These are phyloP conservation scores for Ogataea trehalophila DNA, from an alignment of 805 yeast species.

Conservation along the genomic window DNA sequence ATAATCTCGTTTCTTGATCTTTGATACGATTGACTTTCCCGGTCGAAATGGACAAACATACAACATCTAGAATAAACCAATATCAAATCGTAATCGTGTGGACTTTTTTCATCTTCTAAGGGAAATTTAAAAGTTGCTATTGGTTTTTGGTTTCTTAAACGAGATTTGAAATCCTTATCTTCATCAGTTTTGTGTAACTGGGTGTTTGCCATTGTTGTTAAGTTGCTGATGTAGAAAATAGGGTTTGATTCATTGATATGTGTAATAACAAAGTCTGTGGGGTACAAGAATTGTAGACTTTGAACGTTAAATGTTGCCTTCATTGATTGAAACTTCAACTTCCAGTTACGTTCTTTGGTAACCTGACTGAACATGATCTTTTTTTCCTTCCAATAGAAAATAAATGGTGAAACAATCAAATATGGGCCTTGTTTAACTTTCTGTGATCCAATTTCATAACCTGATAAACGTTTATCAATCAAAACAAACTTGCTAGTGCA, in stretches of 20 bases:
- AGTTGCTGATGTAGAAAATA: slow-evolving; percentile 25
- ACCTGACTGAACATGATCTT: slow-evolving; percentile 33
- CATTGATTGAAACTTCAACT: slow-evolving; percentile 23
- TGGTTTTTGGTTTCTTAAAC: slow-evolving; percentile 24
- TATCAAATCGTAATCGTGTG: slow-evolving; percentile 22
- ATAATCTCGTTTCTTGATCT: slow-evolving; percentile 24
- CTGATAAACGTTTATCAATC: slow-evolving; percentile 39
- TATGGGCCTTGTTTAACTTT: slow-evolving; percentile 54
- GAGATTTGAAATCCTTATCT: slow-evolving; percentile 22
- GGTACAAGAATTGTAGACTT: slow-evolving; percentile 22
- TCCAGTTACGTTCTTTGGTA: slow-evolving; percentile 22
- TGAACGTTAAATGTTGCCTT: slow-evolving; percentile 23
- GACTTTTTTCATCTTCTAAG: slow-evolving; percentile 4
- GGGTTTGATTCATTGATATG: slow-evolving; percentile 25
- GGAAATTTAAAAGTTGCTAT: slow-evolving; percentile 24
- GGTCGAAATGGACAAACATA: slow-evolving; percentile 22
- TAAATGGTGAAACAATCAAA: slow-evolving; percentile 47
- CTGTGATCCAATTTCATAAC: slow-evolving; percentile 61
- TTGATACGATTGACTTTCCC: slow-evolving; percentile 14
- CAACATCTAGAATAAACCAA: slow-evolving; percentile 27
- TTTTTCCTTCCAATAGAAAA: slow-evolving; percentile 50
- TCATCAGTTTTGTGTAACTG: slow-evolving; percentile 19
- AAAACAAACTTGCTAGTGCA: slow-evolving; percentile 26
- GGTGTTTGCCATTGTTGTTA: slow-evolving; percentile 24
- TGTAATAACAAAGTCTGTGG: slow-evolving; percentile 26